Evolutionary conservation across 2,329 filamentous ascomycete genomes (phyloP), one percentile per base, ranked within the genome.

Genomic region (Pezicula carpinea): DNA sequence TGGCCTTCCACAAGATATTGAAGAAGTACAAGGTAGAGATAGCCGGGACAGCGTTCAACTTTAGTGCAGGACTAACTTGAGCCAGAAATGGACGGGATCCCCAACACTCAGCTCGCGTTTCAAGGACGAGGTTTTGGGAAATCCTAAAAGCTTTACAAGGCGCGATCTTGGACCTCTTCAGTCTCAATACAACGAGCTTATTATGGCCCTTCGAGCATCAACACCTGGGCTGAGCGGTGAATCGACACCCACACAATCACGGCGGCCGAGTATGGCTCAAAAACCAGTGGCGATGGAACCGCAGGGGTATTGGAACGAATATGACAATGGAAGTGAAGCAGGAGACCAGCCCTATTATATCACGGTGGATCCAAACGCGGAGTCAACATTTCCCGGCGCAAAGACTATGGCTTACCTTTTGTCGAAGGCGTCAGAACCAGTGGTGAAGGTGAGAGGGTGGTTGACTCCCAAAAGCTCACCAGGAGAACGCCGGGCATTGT

Each of bases 31-130:
- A 75, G 72, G 79, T 80, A 67, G n/a, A 68, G 47, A 43, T 11
- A 23, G 17, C 3, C n/a, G 17, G 1, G n/a, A 15, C 21, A 7
- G 13, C 7, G 1, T 13, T 18, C 18, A 46, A 6, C 17, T 13
- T 39, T 22, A 19, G 32, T 32, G 17, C 23, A 21, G 40, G 39
- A 35, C 49, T 54, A 42, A 50, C 46, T 32, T 11, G 3, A n/a
- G 39, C 31, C 72, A 85, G 76, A 91, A 90, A 76, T 93, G 89
- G 89, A 92, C 88, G 3, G 82, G 82, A 34, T 90, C 87, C 18
- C 73, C 73, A 5, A 74, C 77, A 0, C 70, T 93, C 18, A 77
- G 78, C 50, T 69, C 72, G 39, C 79, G 83, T 19, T 87, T 93
- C 66, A 80, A 78, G 51, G 75, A 83, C 23, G 77, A 83, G 55